Conservation (phyloP, 805 yeast genomes). For the Cyberlindnera xylosilytica region DNA sequence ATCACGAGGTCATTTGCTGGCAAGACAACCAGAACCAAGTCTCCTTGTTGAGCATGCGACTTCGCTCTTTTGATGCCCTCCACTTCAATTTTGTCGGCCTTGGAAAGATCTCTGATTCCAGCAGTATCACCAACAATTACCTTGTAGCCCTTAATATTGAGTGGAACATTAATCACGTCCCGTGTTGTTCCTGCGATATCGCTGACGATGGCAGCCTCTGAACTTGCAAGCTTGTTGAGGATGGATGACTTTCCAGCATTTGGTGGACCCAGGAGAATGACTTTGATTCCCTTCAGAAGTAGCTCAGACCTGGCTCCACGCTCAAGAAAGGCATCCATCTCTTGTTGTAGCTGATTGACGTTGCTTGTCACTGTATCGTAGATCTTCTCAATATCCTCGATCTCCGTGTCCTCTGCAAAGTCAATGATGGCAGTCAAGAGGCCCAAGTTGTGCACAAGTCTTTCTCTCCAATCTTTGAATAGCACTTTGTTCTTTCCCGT, state of each 20-base stretch:
- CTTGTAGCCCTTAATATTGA: constrained; percentile 82
- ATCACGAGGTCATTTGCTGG: constrained; percentile 42
- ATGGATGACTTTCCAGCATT: constrained; percentile 95
- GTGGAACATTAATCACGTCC: constrained; percentile 76
- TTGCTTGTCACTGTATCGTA: constrained; percentile 46
- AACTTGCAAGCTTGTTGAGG: constrained; percentile 68
- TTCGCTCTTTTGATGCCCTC: constrained; percentile 84
- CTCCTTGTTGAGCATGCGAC: constrained; percentile 54
- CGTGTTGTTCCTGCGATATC: constrained; percentile 92
- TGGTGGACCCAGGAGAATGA: constrained; percentile 84
- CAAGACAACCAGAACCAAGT: constrained; percentile 64
- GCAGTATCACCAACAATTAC: constrained; percentile 90
- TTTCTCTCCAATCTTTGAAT: constrained; percentile 64
- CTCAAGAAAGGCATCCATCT: constrained; percentile 39
- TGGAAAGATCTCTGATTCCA: constrained; percentile 59
- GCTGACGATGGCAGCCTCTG: constrained; percentile 89
- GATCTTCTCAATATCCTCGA: constrained; percentile 58
- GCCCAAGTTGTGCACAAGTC: constrained; percentile 65
- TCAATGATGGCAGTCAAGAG: constrained; percentile 85
- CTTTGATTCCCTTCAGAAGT: constrained; percentile 65
- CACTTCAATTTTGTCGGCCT: constrained; percentile 57
- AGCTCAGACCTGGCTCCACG: constrained; percentile 59
- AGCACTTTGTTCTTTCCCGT: constrained; percentile 59
- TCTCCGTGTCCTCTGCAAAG: constrained; percentile 90
- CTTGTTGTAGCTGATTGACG: constrained; percentile 39